phyloP scores from a whole-genome alignment of 352 stramenopile genomes.

The Phytophthora cryptogea region DNA sequence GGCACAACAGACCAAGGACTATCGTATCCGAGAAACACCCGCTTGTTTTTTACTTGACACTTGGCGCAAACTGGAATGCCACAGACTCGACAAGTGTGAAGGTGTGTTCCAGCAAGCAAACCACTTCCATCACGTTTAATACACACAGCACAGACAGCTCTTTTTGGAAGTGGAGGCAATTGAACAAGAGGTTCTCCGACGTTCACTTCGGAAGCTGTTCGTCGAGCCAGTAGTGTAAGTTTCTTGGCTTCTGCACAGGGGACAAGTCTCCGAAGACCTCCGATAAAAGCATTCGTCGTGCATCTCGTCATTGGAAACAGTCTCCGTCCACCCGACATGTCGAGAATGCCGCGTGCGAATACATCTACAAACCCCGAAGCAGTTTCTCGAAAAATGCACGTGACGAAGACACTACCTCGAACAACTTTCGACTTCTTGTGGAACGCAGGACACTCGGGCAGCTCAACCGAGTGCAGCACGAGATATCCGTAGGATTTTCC shows the following conservation, averaged over 20 bases:
- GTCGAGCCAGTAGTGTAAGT: slow-evolving; percentile 30
- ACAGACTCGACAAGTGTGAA: slow-evolving; percentile 25
- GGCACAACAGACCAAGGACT: slow-evolving; percentile 21
- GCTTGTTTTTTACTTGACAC: slow-evolving; percentile 16
- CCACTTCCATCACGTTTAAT: slow-evolving; percentile 16
- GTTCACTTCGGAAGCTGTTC: slow-evolving; percentile 1
- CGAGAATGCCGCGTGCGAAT: slow-evolving; percentile 32
- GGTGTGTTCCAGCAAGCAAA: slow-evolving; percentile 3
- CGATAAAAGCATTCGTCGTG: slow-evolving; percentile 21
- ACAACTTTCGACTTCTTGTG: slow-evolving; percentile 14
- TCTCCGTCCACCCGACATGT: slow-evolving; percentile 27
- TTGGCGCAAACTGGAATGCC: slow-evolving; percentile 21
- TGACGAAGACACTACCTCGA: slow-evolving; percentile 25
- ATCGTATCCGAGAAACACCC: slow-evolving; percentile 28
- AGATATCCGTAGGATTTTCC: slow-evolving; percentile 36
- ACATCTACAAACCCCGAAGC: slow-evolving; percentile 32
- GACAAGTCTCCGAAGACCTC: slow-evolving; percentile 27
- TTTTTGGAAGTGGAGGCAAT: slow-evolving; percentile 4
- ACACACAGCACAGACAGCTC: slow-evolving; percentile 21
- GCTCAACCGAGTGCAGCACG: slow-evolving; percentile 33
- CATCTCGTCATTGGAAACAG: slow-evolving; percentile 18
- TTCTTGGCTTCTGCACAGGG: slow-evolving; percentile 38
- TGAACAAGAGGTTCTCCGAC: slow-evolving; percentile 1
- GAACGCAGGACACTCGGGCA: slow-evolving; percentile 32
- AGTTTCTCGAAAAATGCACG: slow-evolving; percentile 31